These are phyloP conservation scores for Plantago major DNA, from an alignment of 257 asterid species.

Conservation along the genomic window DNA sequence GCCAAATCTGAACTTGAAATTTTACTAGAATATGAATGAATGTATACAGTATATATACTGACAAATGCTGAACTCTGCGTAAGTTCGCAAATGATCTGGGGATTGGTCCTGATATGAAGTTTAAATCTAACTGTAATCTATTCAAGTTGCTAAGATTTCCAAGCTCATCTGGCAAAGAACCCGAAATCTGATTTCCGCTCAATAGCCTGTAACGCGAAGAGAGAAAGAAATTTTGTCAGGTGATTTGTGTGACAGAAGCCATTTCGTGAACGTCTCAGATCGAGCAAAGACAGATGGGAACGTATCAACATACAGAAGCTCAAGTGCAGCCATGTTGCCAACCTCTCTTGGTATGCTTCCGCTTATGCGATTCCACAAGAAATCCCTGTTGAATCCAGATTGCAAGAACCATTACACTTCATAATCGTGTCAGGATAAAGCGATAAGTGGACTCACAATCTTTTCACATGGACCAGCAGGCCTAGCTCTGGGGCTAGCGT, in stretches of 20 bases:
- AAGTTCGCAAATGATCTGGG: slow-evolving; percentile 44
- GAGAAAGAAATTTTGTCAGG: background rate
- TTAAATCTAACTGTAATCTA: slow-evolving; percentile 40
- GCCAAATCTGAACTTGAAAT: background rate
- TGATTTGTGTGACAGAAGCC: background rate
- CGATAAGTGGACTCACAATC: slow-evolving; percentile 27
- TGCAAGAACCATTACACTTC: background rate
- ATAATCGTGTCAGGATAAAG: background rate
- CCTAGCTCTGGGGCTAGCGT: slow-evolving; percentile 49
- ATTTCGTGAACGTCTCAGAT: background rate
- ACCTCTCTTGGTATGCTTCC: slow-evolving; percentile 55
- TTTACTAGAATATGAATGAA: background rate
- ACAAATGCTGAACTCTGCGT: slow-evolving; percentile 40
- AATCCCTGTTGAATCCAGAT: slow-evolving; percentile 29
- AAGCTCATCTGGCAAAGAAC: slow-evolving; percentile 49
- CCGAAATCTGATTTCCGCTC: slow-evolving; percentile 42
- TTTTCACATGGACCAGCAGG: slow-evolving; percentile 25
- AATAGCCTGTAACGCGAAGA: slow-evolving; percentile 30
- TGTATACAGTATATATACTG: too few relatives aligned
- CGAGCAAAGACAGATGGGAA: slow-evolving; percentile 1
- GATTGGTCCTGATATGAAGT: slow-evolving; percentile 41
- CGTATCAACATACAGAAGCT: slow-evolving; percentile 28
- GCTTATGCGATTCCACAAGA: slow-evolving; percentile 37
- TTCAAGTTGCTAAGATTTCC: slow-evolving; percentile 40
- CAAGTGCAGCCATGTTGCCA: slow-evolving; percentile 37